Evolutionary conservation across 176 grass and related monocot species (phyloP).

Genomic region (Carex parvula): DNA sequence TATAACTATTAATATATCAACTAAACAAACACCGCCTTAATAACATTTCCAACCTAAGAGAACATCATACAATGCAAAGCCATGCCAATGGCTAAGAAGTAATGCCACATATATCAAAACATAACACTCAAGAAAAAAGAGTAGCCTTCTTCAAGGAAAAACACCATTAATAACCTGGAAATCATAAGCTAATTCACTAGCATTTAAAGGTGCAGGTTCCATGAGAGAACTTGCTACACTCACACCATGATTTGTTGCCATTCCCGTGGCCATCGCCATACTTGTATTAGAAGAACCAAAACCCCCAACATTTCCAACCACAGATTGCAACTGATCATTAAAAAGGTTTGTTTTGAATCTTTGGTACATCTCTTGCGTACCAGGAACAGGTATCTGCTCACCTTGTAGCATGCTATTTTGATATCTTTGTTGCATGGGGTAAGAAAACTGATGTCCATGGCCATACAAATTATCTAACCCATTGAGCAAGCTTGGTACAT

Average conservation of each 20-base stretch:
- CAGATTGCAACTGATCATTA: constrained; percentile 26
- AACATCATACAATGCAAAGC: constrained; percentile 8
- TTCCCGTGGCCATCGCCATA: constrained; percentile 15
- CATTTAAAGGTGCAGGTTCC: background rate
- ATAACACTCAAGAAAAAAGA: background rate
- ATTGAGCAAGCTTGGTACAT: constrained; percentile 13
- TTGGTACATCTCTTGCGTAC: constrained; percentile 17
- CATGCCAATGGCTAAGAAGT: constrained; percentile 5
- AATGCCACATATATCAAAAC: background rate
- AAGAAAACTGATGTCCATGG: constrained; percentile 16
- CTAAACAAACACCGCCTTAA: constrained; percentile 13
- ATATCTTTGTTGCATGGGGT: constrained; percentile 23
- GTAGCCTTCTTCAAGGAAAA: background rate
- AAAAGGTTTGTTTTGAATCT: constrained; percentile 22
- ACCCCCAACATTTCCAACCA: constrained; percentile 18
- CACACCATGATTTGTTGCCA: background rate
- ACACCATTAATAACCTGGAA: constrained; percentile 16
- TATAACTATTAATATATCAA: constrained; percentile 21
- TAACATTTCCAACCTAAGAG: constrained; percentile 16
- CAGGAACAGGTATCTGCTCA: background rate
- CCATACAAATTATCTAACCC: constrained; percentile 21
- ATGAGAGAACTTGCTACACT: constrained; percentile 18
- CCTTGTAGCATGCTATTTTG: constrained; percentile 13
- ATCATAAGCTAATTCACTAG: constrained; percentile 10
- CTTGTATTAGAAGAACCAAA: background rate